Percentiles rank a stretch among this genome's conserved stretches.
phyloP scores from a whole-genome alignment of 306 rosid species.

The Quercus ilex region DNA sequence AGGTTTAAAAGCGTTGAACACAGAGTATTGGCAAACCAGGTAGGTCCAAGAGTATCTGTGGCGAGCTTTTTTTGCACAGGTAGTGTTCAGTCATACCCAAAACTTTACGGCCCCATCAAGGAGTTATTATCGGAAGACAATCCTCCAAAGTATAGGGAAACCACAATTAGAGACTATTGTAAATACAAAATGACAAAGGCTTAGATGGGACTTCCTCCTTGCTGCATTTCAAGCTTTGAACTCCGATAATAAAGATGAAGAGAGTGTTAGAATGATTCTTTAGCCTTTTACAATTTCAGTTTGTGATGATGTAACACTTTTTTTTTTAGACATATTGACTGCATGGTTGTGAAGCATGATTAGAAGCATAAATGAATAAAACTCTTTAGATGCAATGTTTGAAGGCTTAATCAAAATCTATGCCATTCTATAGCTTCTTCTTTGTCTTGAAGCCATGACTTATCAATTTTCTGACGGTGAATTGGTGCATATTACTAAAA shows the following conservation, averaged over 20 bases:
- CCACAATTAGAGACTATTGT: not conserved
- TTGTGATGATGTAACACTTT: not conserved
- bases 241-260: not conserved
- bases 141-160: slow-evolving; percentile 24
- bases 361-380: not conserved
- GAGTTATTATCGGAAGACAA: slow-evolving; percentile 21
- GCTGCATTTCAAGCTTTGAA: slow-evolving; percentile 12
- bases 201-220: not conserved
- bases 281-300: too few species aligned
- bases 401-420: not conserved
- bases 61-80: slow-evolving; percentile 25
- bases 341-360: not conserved
- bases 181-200: not conserved
- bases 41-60: slow-evolving; percentile 13
- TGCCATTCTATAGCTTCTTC: not conserved
- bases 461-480: not conserved
- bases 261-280: not conserved
- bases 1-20: slow-evolving; percentile 30
- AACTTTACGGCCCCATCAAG: slow-evolving; percentile 21
- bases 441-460: not conserved
- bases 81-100: not conserved
- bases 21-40: slow-evolving; percentile 21
- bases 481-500: too few species aligned
- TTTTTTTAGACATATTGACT: not conserved
- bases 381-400: not conserved